Evolutionary conservation across 2,329 filamentous ascomycete species (phyloP), one percentile per base, ranked within the genome.

Genomic region (Diaporthe sp.): DNA sequence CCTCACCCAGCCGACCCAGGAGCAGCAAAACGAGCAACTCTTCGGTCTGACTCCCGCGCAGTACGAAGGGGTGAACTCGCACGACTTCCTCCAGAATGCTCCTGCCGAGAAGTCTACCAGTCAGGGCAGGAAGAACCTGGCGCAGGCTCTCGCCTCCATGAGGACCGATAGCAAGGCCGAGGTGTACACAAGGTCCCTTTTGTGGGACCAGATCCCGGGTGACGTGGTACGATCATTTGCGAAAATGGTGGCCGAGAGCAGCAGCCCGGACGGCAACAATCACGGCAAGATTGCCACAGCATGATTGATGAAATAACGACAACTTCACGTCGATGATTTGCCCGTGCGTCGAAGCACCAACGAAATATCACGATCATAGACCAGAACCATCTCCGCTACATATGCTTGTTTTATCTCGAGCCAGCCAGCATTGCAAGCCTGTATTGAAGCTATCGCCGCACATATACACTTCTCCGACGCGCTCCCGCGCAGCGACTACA

Each of bases 211-310:
- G 85, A 96, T 98, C 80, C 96, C 97, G 20, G 90, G 92, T 80
- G 95, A 98, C 78, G 95, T 98, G 67, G 95, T 99, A 72, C 92
- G 93, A 80, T 95, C 96, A 83, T 98, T 98, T 87, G 94, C 94
- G 81, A 94, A 95, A 85, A 95, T 98, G 90, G 94, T 98, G 80
- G 92, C 94, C 78, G 94, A 97, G 82, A 93, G 90, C 85, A 93
- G 89, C 84, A 87, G 77, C 61, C 78, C 79, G 83, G 84, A 85
- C 77, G 85, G 80, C 83, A 84, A 83, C 65, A 53, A 49, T 34
- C 65, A 70, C 15, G 65, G 49, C 47, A 70, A 70, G 34, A 53
- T 53, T 84, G 85, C 83, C 76, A 76, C 80, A 75, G 77, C 75
- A 85, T 81, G 84, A 84, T 79, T 82, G 81, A 85, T 78, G 81